Percentiles rank a stretch among this genome's conserved stretches.
Conservation (phyloP, 164 flowering plant species). For the Piper betle region DNA sequence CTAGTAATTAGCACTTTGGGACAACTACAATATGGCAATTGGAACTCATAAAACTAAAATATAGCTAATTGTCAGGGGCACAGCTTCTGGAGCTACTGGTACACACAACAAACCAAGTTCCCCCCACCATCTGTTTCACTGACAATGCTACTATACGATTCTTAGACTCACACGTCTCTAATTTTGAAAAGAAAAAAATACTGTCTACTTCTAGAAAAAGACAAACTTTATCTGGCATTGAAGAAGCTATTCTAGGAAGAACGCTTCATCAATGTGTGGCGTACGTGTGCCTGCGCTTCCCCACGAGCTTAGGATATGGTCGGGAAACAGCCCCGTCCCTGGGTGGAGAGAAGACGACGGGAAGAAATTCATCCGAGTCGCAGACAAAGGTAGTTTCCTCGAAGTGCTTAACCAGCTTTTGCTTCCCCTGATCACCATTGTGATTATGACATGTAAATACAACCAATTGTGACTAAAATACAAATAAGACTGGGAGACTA, state of each 20-base stretch:
- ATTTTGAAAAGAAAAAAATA: too few relatives aligned
- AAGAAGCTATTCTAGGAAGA: neutral
- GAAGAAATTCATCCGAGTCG: slow-evolving; percentile 62
- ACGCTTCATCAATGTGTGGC: neutral
- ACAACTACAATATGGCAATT: too few relatives aligned
- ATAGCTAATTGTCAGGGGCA: too few relatives aligned
- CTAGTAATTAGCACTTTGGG: too few relatives aligned
- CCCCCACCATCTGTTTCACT: too few relatives aligned
- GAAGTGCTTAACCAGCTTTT: slow-evolving; percentile 75
- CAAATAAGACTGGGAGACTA: neutral
- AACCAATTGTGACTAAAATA: neutral
- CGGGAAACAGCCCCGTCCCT: slow-evolving; percentile 39
- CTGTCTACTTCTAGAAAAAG: too few relatives aligned
- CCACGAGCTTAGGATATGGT: neutral
- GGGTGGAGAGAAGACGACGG: slow-evolving; percentile 74
- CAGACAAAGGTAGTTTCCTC: slow-evolving; percentile 79
- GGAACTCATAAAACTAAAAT: too few relatives aligned
- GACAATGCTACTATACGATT: too few relatives aligned
- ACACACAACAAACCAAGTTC: too few relatives aligned
- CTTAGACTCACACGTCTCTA: too few relatives aligned
- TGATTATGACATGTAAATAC: neutral
- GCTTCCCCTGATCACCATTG: slow-evolving; percentile 40
- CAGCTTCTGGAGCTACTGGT: too few relatives aligned
- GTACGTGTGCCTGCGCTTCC: neutral
- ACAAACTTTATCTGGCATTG: too few relatives aligned